Conservation (phyloP, 495 filamentous ascomycete species). For the Aspergillus taichungensis region DNA sequence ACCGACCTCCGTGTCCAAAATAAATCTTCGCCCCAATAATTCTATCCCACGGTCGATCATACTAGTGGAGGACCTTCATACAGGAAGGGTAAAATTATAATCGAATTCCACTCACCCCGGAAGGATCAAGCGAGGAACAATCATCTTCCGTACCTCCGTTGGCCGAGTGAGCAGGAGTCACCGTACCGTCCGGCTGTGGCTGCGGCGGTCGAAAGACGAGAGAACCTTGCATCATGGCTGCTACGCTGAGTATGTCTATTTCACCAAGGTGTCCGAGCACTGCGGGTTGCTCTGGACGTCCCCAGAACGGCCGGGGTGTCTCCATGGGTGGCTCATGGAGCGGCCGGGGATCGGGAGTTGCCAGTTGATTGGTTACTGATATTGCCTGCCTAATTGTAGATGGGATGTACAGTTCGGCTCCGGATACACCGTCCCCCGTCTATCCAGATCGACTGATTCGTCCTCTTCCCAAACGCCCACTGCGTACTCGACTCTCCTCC, state of each 20-base stretch:
- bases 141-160: too few species aligned
- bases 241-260: conserved; percentile 42
- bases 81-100: too few species aligned
- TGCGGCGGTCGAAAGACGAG: conserved; percentile 23
- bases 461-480: conserved; percentile 77
- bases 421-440: conserved; percentile 64
- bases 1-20: neutral
- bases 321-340: conserved; percentile 3
- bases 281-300: conserved; percentile 4
- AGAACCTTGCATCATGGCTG: conserved; percentile 36
- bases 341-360: conserved; percentile 11
- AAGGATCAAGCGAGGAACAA: too few species aligned
- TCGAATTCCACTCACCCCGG: neutral
- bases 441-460: conserved; percentile 89
- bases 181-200: conserved; percentile 18
- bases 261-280: conserved; percentile 11
- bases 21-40: neutral
- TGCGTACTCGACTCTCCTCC: conserved; percentile 75
- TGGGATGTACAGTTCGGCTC: conserved; percentile 48
- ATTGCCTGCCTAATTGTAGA: conserved; percentile 30
- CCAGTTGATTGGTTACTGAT: conserved; percentile 37
- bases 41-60: neutral
- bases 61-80: too few species aligned
- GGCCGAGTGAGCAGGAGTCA: neutral
- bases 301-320: too few species aligned